Evolutionary conservation across 2,329 filamentous ascomycete species (phyloP).

Genomic region (Aureobasidium leucospermi): DNA sequence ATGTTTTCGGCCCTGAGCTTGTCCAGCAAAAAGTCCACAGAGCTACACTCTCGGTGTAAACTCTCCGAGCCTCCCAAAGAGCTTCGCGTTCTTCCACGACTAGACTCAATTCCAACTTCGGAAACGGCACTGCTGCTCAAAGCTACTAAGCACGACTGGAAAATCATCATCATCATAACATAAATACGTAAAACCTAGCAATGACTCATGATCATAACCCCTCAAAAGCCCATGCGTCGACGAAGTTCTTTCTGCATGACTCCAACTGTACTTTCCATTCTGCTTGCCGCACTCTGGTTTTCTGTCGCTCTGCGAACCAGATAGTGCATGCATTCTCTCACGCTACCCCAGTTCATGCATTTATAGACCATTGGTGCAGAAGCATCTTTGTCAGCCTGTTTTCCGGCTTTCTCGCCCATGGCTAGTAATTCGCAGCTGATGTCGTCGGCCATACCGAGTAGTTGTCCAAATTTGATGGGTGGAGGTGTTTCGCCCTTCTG

Average conservation of each 20-base stretch:
- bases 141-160: too few relatives aligned
- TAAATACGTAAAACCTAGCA: too few relatives aligned
- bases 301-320: slow-evolving; percentile 22
- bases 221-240: neutral
- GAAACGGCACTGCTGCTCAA: too few relatives aligned
- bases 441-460: slow-evolving; percentile 26
- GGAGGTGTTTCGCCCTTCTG: neutral
- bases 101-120: too few relatives aligned
- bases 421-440: slow-evolving; percentile 21
- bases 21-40: too few relatives aligned
- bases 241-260: slow-evolving; percentile 8
- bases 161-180: too few relatives aligned
- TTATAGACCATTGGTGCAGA: slow-evolving; percentile 22
- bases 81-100: too few relatives aligned
- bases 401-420: neutral
- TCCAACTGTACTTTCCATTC: slow-evolving; percentile 1
- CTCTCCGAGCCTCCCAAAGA: too few relatives aligned
- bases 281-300: slow-evolving; percentile 19
- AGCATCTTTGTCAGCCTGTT: neutral
- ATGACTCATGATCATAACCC: neutral
- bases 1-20: too few relatives aligned
- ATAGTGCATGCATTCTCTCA: slow-evolving; percentile 26
- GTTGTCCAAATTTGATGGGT: slow-evolving; percentile 21
- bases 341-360: slow-evolving; percentile 24
- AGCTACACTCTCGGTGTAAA: too few relatives aligned